Conservation (phyloP, 2,329 filamentous ascomycete species). For the Colletotrichum liriopes region DNA sequence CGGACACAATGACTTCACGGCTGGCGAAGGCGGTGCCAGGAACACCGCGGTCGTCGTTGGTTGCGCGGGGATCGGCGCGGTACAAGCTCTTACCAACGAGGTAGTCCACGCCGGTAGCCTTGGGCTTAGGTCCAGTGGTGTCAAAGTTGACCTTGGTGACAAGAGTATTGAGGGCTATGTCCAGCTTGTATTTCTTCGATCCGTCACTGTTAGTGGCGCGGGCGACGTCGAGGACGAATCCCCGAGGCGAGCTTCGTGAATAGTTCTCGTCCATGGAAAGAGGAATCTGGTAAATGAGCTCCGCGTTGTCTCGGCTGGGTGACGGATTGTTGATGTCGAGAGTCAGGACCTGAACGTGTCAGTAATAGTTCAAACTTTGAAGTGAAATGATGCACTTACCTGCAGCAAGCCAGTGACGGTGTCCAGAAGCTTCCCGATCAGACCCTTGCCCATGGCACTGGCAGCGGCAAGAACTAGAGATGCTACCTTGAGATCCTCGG, state of each 20-base stretch:
- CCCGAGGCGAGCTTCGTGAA: conserved; percentile 58
- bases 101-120: conserved; percentile 59
- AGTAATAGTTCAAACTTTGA: neutral
- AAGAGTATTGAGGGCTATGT: conserved; percentile 48
- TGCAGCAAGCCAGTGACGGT: neutral
- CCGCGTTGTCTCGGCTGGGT: neutral
- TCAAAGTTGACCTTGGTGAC: conserved; percentile 54
- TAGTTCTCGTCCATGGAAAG: conserved; percentile 60
- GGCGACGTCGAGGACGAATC: conserved; percentile 59
- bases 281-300: conserved; percentile 56
- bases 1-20: conserved; percentile 65
- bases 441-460: neutral
- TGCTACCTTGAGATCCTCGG: conserved; percentile 4
- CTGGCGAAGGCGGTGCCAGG: conserved; percentile 45
- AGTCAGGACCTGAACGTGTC: neutral
- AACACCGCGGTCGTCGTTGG: conserved; percentile 30
- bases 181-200: conserved; percentile 46
- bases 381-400: neutral
- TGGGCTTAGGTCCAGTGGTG: conserved; percentile 42
- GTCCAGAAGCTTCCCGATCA: neutral
- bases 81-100: conserved; percentile 58
- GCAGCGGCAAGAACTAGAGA: conserved; percentile 1
- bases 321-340: conserved; percentile 8
- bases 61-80: conserved; percentile 57
- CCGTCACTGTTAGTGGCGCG: neutral